Base-by-base conservation (phyloP, 345 rosid species). In the Litchi chinensis region DNA sequence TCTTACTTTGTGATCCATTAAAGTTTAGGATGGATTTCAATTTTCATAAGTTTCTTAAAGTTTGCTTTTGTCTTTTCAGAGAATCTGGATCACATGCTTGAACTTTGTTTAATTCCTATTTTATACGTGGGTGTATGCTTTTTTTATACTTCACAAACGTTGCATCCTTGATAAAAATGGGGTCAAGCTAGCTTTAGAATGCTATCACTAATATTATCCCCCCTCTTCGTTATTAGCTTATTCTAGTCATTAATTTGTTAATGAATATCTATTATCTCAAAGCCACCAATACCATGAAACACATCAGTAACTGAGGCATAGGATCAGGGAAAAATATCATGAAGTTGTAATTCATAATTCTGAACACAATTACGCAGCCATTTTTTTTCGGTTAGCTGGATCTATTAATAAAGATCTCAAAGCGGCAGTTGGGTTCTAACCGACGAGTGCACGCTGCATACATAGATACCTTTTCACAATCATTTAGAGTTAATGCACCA, bases 11-110 rank as follows among this genome's bases (percentile, higher is more conserved):
- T 39, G 68, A 60, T 73, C 39, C 18, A 24, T 28, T 0, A 74
- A 74, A 24, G 66, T 3, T 6, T 37, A 74, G 57, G 28, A 57
- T 39, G 60, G 46, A 24, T 75, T 75, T 16, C 46, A 43, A 18
- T 44, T 44, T 18, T 72, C 65, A 56, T 54, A 72, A 7, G 75
- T 52, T 72, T 54, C 10, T 59, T 75, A 75, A 64, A 64, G 70
- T 64, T 62, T 46, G 18, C 70, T 75, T 75, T 75, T 26, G 70
- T 64, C 70, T 64, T 44, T 46, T 75, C 62, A 46, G 19, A 75
- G 78, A 75, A 65, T 65, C 22, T 18, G 70, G 78, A 64, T 75
- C 78, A 28, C 78, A 75, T 64, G 77, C 68, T 60, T 8, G 6
- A 12, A 21, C 40, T 41, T 62, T 75, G 2, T 64, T 28, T 26